Conservation (phyloP, 2,329 filamentous ascomycete genomes). For the Leptographium procerum region DNA sequence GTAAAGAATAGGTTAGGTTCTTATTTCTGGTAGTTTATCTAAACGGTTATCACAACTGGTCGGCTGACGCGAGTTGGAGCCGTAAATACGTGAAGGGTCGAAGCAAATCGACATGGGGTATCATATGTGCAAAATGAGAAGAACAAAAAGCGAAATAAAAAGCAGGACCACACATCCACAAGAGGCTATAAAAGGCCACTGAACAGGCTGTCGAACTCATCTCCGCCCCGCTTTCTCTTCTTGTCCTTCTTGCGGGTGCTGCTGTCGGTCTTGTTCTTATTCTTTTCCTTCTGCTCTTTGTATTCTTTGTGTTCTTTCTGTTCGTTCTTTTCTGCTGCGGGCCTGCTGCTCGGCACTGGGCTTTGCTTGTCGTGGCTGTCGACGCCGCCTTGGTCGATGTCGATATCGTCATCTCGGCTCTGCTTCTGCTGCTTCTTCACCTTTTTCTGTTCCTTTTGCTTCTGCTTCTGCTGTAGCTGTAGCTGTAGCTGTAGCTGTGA, state of each 20-base stretch:
- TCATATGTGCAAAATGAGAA: not conserved
- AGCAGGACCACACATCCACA: not conserved
- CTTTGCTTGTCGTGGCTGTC: too few relatives aligned
- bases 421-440: too few relatives aligned
- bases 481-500: too few relatives aligned
- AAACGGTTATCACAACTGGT: not conserved
- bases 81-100: too few relatives aligned
- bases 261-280: not conserved
- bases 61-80: not conserved
- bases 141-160: not conserved
- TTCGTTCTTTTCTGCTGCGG: conserved; percentile 34
- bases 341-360: too few relatives aligned
- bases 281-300: not conserved
- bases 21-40: not conserved
- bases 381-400: too few relatives aligned
- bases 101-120: conserved; percentile 3
- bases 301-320: conserved; percentile 9
- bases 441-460: not conserved
- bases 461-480: too few relatives aligned
- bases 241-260: conserved; percentile 15
- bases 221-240: conserved; percentile 18
- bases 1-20: not conserved
- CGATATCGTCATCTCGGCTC: too few relatives aligned
- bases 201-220: conserved; percentile 66
- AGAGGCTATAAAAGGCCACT: conserved; percentile 36